These are phyloP conservation scores for Gypsophila paniculata DNA, from an alignment of 179 eudicot genomes.

Conservation along the genomic window DNA sequence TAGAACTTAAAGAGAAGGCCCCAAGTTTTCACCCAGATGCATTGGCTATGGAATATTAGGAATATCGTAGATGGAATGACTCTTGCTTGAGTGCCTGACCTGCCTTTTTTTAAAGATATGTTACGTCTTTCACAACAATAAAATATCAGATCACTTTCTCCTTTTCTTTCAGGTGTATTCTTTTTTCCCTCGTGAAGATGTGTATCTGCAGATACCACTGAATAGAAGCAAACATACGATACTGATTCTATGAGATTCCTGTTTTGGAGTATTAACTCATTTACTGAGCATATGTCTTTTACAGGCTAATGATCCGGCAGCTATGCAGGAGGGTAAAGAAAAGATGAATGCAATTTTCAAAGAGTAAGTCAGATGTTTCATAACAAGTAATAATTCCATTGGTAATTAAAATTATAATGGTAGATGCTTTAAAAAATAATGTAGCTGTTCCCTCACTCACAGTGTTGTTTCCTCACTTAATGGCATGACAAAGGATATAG, in stretches of 20 bases:
- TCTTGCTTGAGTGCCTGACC: background rate
- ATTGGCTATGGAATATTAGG: background rate
- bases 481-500: background rate
- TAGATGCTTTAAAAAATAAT: too few species aligned
- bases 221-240: background rate
- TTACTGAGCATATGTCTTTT: conserved; percentile 15
- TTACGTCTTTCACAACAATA: background rate
- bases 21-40: background rate
- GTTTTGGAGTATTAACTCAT: background rate
- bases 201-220: background rate
- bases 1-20: background rate
- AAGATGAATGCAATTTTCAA: conserved; percentile 58
- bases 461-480: too few species aligned
- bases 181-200: background rate
- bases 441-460: background rate
- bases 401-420: background rate
- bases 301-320: conserved; percentile 74
- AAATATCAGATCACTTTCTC: background rate
- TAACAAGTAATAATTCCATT: background rate
- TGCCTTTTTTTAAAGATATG: background rate
- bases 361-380: conserved; percentile 49
- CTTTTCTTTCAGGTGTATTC: background rate
- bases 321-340: conserved; percentile 62
- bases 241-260: background rate
- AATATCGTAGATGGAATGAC: background rate